Conservation (phyloP, 257 asterid genomes). For the Ophiorrhiza pumila region DNA sequence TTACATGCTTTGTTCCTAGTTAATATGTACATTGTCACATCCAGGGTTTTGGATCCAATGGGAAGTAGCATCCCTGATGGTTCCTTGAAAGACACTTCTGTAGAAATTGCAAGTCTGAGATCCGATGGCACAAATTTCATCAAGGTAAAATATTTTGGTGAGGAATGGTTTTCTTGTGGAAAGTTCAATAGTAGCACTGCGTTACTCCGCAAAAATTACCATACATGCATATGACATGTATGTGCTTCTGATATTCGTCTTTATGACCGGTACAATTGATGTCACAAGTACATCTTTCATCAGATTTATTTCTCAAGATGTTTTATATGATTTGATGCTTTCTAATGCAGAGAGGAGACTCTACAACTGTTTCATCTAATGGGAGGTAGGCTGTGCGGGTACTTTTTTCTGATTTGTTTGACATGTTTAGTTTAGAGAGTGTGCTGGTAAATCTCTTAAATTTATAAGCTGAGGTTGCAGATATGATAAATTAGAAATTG, state of each 20-base stretch:
- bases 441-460: neutral
- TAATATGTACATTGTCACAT: neutral
- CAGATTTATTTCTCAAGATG: neutral
- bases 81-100: neutral
- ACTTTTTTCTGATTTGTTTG: neutral
- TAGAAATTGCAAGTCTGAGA: neutral
- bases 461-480: neutral
- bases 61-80: neutral
- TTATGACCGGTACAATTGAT: neutral
- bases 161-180: neutral
- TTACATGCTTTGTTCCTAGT: constrained; percentile 3
- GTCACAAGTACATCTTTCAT: neutral
- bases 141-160: constrained; percentile 6
- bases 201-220: neutral
- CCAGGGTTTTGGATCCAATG: neutral
- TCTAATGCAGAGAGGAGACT: constrained; percentile 6
- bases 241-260: neutral
- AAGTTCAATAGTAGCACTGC: neutral
- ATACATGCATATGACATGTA: neutral
- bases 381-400: constrained; percentile 13
- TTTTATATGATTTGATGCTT: neutral
- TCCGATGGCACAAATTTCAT: constrained; percentile 1
- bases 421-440: neutral
- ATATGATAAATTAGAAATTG: neutral
- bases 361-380: constrained; percentile 8